These are phyloP conservation scores for Amphibolis antarctica DNA, from an alignment of 106 monocot genomes.

Conservation along the genomic window DNA sequence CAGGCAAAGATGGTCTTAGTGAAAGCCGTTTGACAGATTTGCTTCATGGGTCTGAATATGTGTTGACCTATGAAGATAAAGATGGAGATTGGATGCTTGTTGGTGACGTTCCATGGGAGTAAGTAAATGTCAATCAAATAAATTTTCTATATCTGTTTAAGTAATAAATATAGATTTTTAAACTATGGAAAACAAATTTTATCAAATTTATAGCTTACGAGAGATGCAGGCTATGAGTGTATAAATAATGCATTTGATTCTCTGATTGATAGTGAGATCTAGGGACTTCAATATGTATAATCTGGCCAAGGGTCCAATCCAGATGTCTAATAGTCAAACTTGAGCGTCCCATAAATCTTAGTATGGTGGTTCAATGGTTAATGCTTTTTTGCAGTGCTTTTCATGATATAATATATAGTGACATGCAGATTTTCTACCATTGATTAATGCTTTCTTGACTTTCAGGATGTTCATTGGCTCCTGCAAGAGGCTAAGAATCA, in stretches of 20 bases:
- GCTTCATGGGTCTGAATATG: slow-evolving; percentile 31
- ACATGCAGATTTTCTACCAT: too few species aligned
- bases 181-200: too few species aligned
- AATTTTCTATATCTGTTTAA: neutral
- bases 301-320: too few species aligned
- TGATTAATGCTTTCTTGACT: neutral
- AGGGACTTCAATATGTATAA: neutral
- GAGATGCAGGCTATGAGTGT: too few species aligned
- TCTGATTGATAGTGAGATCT: neutral
- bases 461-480: slow-evolving; percentile 61
- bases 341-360: too few species aligned
- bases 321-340: too few species aligned
- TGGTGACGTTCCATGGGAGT: slow-evolving; percentile 60
- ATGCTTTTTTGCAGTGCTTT: neutral
- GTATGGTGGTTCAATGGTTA: too few species aligned
- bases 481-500: slow-evolving; percentile 58
- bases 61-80: slow-evolving; percentile 58
- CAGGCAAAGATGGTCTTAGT: slow-evolving; percentile 15
- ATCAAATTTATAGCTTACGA: neutral
- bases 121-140: slow-evolving; percentile 17
- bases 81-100: slow-evolving; percentile 76
- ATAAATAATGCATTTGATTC: too few species aligned
- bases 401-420: neutral
- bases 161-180: too few species aligned
- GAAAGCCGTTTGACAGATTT: slow-evolving; percentile 31